Evolutionary conservation across 2,329 filamentous ascomycete species (phyloP).

Genomic region (Chrysoporthe puriensis): DNA sequence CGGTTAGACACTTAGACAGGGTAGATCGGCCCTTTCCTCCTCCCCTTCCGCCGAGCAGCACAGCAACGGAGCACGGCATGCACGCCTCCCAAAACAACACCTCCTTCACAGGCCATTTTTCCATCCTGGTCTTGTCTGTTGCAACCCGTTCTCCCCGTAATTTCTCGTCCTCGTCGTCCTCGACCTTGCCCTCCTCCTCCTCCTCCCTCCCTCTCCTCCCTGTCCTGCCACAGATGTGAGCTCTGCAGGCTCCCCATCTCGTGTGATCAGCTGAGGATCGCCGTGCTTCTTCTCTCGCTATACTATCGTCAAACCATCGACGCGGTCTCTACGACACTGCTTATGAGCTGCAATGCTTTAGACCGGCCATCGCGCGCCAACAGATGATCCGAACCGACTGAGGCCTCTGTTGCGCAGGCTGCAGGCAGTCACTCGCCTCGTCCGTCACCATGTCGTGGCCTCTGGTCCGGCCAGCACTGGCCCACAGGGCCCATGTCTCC

Average conservation of each 20-base stretch:
- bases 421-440: slow-evolving; percentile 17
- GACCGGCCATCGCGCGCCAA: background rate
- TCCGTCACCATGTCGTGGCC: slow-evolving; percentile 31
- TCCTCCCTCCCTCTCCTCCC: background rate
- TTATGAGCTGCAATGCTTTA: background rate
- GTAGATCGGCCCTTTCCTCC: slow-evolving; percentile 25
- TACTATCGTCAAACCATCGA: background rate
- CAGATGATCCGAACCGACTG: slow-evolving; percentile 20
- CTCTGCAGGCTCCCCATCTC: slow-evolving; percentile 6
- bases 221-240: slow-evolving; percentile 11
- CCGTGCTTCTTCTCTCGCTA: background rate
- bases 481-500: slow-evolving; percentile 20
- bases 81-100: slow-evolving; percentile 1
- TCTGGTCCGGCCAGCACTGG: slow-evolving; percentile 32
- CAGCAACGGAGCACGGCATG: background rate
- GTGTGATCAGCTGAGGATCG: background rate
- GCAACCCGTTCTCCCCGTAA: background rate
- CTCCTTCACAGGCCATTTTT: slow-evolving; percentile 15
- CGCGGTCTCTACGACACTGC: too few relatives aligned
- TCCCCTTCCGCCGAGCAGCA: slow-evolving; percentile 18
- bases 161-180: background rate
- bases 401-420: slow-evolving; percentile 23
- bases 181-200: background rate
- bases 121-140: slow-evolving; percentile 4
- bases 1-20: background rate